phyloP scores from a whole-genome alignment of 441 rosid species.

The Erodium texanum region DNA sequence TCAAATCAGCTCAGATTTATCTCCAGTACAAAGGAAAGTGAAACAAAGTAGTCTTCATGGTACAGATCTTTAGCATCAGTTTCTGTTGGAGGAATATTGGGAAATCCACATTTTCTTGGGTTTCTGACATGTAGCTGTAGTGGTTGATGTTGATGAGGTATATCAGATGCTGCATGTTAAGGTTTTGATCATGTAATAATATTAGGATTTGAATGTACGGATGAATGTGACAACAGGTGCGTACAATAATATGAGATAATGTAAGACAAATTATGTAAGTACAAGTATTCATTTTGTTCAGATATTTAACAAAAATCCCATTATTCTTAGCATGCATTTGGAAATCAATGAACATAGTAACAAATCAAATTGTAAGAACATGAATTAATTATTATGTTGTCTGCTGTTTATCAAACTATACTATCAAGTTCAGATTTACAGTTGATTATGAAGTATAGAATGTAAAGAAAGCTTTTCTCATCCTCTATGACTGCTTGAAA shows the following conservation, averaged over 20 bases:
- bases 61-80: neutral
- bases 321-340: neutral
- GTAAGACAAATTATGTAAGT: no score
- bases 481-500: neutral
- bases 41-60: conserved; percentile 16
- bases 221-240: neutral
- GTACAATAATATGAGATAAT: neutral
- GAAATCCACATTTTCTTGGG: neutral
- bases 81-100: neutral
- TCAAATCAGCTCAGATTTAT: neutral
- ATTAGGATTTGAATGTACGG: conserved; percentile 2
- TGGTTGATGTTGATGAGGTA: neutral
- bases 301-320: no score
- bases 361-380: neutral
- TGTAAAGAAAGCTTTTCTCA: neutral
- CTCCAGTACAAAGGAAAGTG: conserved; percentile 7
- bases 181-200: neutral
- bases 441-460: neutral
- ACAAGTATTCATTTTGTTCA: no score
- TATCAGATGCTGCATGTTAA: neutral
- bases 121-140: neutral
- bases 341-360: no score
- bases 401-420: neutral
- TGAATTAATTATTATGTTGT: neutral
- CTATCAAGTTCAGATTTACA: conserved; percentile 1